These are phyloP conservation scores for Halophytophthora polymorphica DNA, from an alignment of 352 stramenopile genomes.

Conservation along the genomic window DNA sequence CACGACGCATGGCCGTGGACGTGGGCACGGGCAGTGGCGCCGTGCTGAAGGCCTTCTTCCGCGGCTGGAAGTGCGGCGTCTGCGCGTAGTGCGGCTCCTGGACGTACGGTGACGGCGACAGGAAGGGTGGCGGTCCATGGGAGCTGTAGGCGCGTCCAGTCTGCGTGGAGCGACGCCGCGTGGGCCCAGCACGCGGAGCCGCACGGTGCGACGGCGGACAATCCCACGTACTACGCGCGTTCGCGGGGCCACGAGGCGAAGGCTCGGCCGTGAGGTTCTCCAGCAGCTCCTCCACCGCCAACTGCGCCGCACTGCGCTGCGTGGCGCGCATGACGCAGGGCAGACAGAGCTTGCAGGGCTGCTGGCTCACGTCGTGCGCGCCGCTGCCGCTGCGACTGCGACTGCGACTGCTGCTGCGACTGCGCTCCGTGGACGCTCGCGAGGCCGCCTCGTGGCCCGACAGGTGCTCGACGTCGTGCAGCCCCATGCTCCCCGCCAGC, in stretches of 20 bases:
- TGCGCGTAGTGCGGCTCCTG: conserved; percentile 15
- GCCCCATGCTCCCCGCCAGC: conserved; percentile 19
- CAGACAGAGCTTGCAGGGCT: conserved; percentile 48
- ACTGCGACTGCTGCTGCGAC: conserved; percentile 22
- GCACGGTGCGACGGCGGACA: conserved; percentile 9
- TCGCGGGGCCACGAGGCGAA: conserved; percentile 15
- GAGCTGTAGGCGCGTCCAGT: conserved; percentile 18
- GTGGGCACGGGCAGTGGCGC: conserved; percentile 3
- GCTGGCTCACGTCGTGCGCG: conserved; percentile 39
- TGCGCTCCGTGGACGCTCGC: conserved; percentile 22
- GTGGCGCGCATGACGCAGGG: conserved; percentile 40
- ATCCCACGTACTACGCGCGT: conserved; percentile 7
- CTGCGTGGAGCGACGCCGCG: conserved; percentile 24
- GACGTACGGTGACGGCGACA: conserved; percentile 11
- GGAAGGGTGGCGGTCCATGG: conserved; percentile 7
- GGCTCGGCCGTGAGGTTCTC: conserved; percentile 16
- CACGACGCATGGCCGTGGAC: conserved; percentile 9
- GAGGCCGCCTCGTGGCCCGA: conserved; percentile 13
- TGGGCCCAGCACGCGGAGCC: conserved; percentile 16
- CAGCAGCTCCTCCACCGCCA: conserved; percentile 42
- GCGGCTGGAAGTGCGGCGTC: conserved; percentile 22
- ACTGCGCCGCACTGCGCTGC: conserved; percentile 35
- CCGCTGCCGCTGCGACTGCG: conserved; percentile 14
- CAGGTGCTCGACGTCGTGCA: conserved; percentile 24
- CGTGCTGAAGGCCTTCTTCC: conserved; percentile 23